Evolutionary conservation across 306 rosid genomes (phyloP).

Genomic region (Erythrophleum fordii): DNA sequence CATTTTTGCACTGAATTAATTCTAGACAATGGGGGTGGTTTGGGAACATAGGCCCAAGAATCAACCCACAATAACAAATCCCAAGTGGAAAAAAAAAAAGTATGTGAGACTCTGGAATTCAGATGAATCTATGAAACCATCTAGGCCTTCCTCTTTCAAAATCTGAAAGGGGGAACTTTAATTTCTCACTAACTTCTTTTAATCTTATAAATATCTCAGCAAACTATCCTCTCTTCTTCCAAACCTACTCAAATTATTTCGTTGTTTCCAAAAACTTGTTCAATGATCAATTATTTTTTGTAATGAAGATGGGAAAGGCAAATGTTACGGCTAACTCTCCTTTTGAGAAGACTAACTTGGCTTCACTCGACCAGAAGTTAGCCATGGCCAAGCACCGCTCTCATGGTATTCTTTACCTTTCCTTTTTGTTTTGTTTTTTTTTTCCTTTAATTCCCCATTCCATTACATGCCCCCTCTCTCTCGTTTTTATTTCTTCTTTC

Average conservation of each 20-base stretch:
- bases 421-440: too few species aligned
- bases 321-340: conserved; percentile 56
- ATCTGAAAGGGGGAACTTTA: too few species aligned
- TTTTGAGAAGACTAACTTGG: conserved; percentile 48
- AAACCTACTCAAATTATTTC: background rate
- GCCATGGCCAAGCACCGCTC: conserved; percentile 75
- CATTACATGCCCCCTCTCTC: too few species aligned
- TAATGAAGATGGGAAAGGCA: conserved; percentile 52
- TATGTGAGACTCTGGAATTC: too few species aligned
- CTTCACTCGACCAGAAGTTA: conserved; percentile 61
- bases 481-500: background rate
- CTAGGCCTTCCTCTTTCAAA: too few species aligned
- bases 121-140: too few species aligned
- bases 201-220: conserved; percentile 41
- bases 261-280: background rate
- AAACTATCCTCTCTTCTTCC: conserved; percentile 34
- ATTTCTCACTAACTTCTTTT: background rate
- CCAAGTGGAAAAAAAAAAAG: too few species aligned
- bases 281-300: background rate
- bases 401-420: conserved; percentile 49
- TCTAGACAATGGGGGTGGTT: conserved; percentile 18
- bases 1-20: background rate
- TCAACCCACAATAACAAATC: too few species aligned
- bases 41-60: conserved; percentile 8
- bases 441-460: too few species aligned